These are phyloP conservation scores for Aquilaria malaccensis DNA, from an alignment of 345 rosid genomes.

Conservation along the genomic window DNA sequence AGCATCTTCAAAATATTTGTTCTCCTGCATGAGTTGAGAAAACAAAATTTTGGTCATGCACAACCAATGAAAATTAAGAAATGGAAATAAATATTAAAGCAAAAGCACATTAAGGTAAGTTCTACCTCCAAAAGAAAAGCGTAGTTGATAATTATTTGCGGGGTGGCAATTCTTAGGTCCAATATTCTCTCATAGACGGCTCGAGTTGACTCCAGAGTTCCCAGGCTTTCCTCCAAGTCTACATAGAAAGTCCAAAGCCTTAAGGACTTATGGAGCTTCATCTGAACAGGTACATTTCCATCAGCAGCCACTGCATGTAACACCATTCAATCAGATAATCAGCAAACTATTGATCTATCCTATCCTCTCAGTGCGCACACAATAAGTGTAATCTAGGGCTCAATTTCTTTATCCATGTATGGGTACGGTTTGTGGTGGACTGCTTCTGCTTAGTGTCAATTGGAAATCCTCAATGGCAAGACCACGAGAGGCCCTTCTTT, in stretches of 20 bases:
- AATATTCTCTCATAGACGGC: slow-evolving; percentile 89
- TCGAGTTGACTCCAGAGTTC: slow-evolving; percentile 82
- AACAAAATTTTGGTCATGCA: slow-evolving; percentile 5
- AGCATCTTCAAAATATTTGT: slow-evolving; percentile 95
- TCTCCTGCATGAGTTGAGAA: slow-evolving; percentile 41
- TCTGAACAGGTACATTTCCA: slow-evolving; percentile 93
- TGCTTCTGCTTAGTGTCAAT: no score
- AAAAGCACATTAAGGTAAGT: background rate
- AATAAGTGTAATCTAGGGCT: no score
- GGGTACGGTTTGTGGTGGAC: no score
- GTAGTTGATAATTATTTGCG: slow-evolving; percentile 87
- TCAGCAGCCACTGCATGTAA: slow-evolving; percentile 75
- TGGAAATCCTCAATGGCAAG: no score
- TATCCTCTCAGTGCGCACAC: no score
- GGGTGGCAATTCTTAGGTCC: slow-evolving; percentile 93
- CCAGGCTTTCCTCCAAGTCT: slow-evolving; percentile 94
- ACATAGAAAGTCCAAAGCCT: slow-evolving; percentile 91
- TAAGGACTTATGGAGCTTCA: slow-evolving; percentile 82
- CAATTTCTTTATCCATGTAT: no score
- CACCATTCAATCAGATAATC: background rate
- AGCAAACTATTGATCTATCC: no score
- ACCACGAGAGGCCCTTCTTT: no score
- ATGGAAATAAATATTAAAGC: background rate
- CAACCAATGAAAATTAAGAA: background rate
- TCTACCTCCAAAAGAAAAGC: slow-evolving; percentile 74